Conservation (phyloP, 2,329 filamentous ascomycete genomes). For the Westerdykella ornata region DNA sequence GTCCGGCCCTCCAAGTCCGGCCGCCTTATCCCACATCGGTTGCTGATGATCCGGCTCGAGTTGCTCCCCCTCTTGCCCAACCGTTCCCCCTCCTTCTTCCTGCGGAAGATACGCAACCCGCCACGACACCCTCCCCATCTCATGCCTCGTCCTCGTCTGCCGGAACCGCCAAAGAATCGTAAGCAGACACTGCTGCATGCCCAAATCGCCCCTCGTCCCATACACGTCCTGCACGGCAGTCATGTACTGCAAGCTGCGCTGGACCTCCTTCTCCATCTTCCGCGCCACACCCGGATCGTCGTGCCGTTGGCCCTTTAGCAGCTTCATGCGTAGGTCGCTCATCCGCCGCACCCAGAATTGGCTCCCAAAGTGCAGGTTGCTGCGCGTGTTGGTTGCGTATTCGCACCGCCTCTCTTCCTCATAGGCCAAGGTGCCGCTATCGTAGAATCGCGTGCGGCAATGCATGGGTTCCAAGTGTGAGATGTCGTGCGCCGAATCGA, state of each 20-base stretch:
- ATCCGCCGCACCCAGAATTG: conserved; percentile 41
- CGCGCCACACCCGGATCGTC: conserved; percentile 15
- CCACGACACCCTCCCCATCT: conserved; percentile 32
- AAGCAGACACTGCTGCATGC: conserved; percentile 24
- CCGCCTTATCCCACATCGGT: neutral
- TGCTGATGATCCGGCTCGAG: neutral
- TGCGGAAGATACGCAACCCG: conserved; percentile 24
- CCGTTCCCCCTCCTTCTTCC: neutral
- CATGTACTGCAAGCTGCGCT: conserved; percentile 30
- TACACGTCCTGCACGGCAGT: conserved; percentile 41
- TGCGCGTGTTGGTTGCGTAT: conserved; percentile 17
- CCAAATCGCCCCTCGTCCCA: conserved; percentile 23
- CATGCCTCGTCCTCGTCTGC: conserved; percentile 21
- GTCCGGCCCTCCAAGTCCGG: neutral
- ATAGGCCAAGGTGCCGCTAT: conserved; percentile 18
- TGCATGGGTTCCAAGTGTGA: conserved; percentile 23
- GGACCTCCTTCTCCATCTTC: conserved; percentile 22
- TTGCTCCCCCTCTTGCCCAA: conserved; percentile 1
- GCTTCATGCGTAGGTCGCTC: conserved; percentile 18
- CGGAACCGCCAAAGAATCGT: conserved; percentile 38
- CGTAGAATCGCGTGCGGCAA: conserved; percentile 33
- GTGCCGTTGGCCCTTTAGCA: conserved; percentile 8
- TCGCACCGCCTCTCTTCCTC: conserved; percentile 20
- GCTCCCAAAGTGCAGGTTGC: conserved; percentile 37
- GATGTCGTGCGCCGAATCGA: conserved; percentile 31